A percentile compares a stretch with the other conserved stretches of the same genome.
Evolutionary conservation across 495 filamentous ascomycete genomes (phyloP).

Genomic region (Aspergillus affinis): DNA sequence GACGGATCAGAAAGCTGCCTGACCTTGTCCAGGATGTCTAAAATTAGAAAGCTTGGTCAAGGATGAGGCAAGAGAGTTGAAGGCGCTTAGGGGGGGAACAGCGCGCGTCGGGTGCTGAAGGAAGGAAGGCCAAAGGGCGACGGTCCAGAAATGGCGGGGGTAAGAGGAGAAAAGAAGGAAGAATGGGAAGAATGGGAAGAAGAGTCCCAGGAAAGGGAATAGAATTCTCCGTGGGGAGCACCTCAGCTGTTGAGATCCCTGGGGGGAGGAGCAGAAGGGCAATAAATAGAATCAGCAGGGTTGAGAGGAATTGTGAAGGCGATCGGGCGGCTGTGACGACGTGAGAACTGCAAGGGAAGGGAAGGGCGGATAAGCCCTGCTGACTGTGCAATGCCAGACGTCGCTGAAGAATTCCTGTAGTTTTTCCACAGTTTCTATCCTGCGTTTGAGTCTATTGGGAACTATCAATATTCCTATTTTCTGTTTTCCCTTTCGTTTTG

Average conservation of each 20-base stretch:
- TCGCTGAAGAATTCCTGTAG: too few relatives aligned
- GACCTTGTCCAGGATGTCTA: neutral
- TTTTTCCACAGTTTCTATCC: neutral
- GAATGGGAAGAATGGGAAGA: neutral
- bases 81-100: slow-evolving; percentile 16
- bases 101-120: slow-evolving; percentile 18
- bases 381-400: neutral
- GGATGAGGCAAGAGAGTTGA: neutral
- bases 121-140: slow-evolving; percentile 13
- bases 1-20: neutral
- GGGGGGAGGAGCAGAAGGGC: neutral
- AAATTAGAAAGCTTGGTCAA: neutral
- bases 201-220: neutral
- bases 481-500: neutral
- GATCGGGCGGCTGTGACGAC: slow-evolving; percentile 7
- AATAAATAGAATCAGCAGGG: neutral
- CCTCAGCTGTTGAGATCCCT: neutral
- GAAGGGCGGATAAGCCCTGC: neutral
- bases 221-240: neutral
- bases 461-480: neutral
- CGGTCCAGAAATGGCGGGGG: neutral
- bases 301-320: neutral
- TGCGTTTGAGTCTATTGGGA: too few relatives aligned
- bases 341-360: slow-evolving; percentile 6
- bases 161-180: neutral